Evolutionary conservation across 805 yeast species (phyloP).

Genomic region (Wickerhamomyces sydowiorum): DNA sequence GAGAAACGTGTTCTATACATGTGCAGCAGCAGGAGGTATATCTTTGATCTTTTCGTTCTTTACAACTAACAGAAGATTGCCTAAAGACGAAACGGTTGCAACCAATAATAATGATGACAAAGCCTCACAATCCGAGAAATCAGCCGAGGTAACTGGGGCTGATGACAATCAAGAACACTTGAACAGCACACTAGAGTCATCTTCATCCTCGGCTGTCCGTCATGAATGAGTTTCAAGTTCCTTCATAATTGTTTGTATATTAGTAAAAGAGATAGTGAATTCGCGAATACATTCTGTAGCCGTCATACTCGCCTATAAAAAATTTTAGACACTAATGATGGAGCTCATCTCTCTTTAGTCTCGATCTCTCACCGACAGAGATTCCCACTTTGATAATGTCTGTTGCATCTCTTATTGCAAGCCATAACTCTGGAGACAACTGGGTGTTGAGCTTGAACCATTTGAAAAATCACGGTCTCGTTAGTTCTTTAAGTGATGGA

Average conservation of each 20-base stretch:
- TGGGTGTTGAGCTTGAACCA: constrained; percentile 44
- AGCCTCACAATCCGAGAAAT: not conserved
- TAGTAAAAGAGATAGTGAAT: not conserved
- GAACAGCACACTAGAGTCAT: too few species aligned
- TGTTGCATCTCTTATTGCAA: constrained; percentile 15
- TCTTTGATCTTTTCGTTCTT: not conserved
- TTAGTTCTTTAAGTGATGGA: constrained; percentile 45
- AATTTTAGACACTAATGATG: too few species aligned
- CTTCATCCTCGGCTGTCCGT: not conserved
- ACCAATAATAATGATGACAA: not conserved
- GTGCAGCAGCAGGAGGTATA: not conserved
- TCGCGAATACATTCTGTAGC: not conserved
- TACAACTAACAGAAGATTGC: not conserved
- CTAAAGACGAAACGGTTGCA: not conserved
- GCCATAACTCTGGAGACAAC: constrained; percentile 30
- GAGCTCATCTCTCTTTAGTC: too few species aligned
- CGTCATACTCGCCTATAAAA: too few species aligned
- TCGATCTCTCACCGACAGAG: too few species aligned
- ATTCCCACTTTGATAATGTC: too few species aligned
- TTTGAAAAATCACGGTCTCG: constrained; percentile 30
- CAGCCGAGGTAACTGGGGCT: too few species aligned
- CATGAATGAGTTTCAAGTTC: too few species aligned
- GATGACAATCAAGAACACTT: too few species aligned
- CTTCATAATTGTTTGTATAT: too few species aligned
- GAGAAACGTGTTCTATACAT: not conserved